Evolutionary conservation across 495 filamentous ascomycete genomes (phyloP).

Genomic region (Monascus purpureus): DNA sequence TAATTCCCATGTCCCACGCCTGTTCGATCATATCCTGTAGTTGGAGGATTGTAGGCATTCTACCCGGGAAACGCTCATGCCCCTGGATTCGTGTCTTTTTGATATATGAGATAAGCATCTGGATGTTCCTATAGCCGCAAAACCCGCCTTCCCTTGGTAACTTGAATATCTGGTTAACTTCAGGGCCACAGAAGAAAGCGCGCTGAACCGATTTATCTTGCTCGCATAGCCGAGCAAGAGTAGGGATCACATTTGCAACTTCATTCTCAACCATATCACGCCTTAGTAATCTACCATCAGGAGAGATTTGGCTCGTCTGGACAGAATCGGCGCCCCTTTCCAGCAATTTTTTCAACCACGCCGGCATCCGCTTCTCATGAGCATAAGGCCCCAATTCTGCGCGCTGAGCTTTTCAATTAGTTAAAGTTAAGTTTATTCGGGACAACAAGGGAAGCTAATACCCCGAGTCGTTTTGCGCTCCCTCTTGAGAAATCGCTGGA

Average conservation of each 20-base stretch:
- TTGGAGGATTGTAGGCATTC: conserved; percentile 64
- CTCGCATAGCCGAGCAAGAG: conserved; percentile 57
- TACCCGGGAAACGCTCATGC: conserved; percentile 40
- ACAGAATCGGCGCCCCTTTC: conserved; percentile 46
- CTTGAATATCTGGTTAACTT: conserved; percentile 69
- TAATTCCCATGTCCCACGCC: conserved; percentile 83
- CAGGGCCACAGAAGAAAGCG: conserved; percentile 69
- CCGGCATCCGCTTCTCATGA: conserved; percentile 79
- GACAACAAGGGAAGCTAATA: conserved; percentile 7
- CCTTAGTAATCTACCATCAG: conserved; percentile 33
- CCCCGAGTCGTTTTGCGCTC: conserved; percentile 25
- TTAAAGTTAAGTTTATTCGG: not conserved
- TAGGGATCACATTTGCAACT: conserved; percentile 52
- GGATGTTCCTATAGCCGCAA: conserved; percentile 96
- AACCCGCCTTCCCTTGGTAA: conserved; percentile 73
- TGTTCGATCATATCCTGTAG: conserved; percentile 82
- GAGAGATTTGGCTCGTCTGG: conserved; percentile 38
- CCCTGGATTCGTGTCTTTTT: conserved; percentile 41
- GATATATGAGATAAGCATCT: conserved; percentile 80
- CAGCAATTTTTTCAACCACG: conserved; percentile 56
- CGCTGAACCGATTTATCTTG: conserved; percentile 47
- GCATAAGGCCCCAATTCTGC: conserved; percentile 73
- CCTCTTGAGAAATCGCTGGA: not conserved
- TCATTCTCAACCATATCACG: conserved; percentile 44
- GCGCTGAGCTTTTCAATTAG: conserved; percentile 8